Percentiles rank a stretch among this genome's conserved stretches.
These are phyloP conservation scores for Daldinia vernicosa DNA, from an alignment of 495 filamentous ascomycete species.

Conservation along the genomic window DNA sequence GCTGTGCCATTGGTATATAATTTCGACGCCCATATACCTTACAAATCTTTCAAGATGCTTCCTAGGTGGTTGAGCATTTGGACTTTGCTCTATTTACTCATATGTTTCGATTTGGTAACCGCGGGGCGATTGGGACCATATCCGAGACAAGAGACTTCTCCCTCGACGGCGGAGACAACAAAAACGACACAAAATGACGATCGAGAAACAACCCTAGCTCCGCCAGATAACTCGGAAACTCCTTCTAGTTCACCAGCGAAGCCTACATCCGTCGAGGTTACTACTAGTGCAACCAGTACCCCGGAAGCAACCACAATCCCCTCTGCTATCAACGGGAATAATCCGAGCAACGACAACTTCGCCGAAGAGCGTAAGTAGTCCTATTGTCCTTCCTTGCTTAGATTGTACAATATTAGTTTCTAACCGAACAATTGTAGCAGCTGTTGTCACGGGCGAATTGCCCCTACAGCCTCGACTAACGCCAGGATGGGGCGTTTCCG, in stretches of 20 bases:
- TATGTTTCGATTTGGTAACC: constrained; percentile 32
- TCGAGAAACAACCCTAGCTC: constrained; percentile 12
- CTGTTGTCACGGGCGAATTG: constrained; percentile 59
- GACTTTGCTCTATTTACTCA: constrained; percentile 46
- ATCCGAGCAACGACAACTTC: constrained; percentile 36
- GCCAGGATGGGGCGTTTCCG: constrained; percentile 80
- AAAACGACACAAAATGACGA: constrained; percentile 31
- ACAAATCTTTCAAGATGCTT: constrained; percentile 27
- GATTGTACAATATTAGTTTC: constrained; percentile 3
- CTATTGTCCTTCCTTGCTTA: background rate
- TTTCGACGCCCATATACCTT: background rate
- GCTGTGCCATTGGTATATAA: constrained; percentile 15
- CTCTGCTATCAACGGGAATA: constrained; percentile 45
- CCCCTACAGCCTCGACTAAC: constrained; percentile 80
- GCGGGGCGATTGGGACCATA: constrained; percentile 21
- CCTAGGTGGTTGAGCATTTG: constrained; percentile 27
- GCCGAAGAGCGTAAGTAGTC: constrained; percentile 21
- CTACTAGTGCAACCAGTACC: constrained; percentile 19
- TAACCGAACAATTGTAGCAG: constrained; percentile 42
- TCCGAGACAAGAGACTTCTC: constrained; percentile 43
- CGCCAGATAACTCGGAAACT: constrained; percentile 20
- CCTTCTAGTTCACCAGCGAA: constrained; percentile 5
- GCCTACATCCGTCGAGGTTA: constrained; percentile 14
- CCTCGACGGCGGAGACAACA: constrained; percentile 29
- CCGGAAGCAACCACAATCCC: constrained; percentile 36